Evolutionary conservation across 768 basidiomycete species (phyloP), one percentile per base, ranked within the genome.

Genomic region (Suillus decipiens): DNA sequence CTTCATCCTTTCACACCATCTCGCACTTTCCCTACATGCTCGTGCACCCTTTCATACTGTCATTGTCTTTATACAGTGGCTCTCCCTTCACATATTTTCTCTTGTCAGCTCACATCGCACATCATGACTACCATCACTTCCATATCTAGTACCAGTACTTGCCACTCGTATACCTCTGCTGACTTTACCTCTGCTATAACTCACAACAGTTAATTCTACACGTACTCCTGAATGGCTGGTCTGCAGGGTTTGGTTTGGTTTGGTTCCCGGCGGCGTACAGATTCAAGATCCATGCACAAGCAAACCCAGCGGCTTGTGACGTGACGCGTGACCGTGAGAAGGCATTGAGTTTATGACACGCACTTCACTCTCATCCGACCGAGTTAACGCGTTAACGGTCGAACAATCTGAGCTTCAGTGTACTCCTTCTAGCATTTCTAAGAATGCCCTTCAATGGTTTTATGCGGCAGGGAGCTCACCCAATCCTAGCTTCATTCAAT

Each of bases 371-470:
- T 28, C 47, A 24, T 48, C 22, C 22, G 14, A 24, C 22, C 22
- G 3, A 28, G 28, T 28, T 28, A 28, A 28, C 28, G 28, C 28
- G 24, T 24, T 14, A 24, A 36, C 53, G 11, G 22, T 47, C 22
- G 22, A 24, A 7, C 24, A 24, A 48, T 8, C 24, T 22, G 14
- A 37, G 37, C 34, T 55, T 19, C 45, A 31, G 19, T 56, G 3
- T 17, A 17, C 10, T 57, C 37, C 51, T 53, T 12, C 17, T 14
- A 58, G 19, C 37, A 59, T 33, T 37, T 42, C 41, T 42, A 11
- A 61, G 63, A 64, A 85, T 89, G 84, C 84, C 86, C 59, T 70
- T 82, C 68, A 76, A 80, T 64, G 80, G 81, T 65, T 67, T 81
- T 58, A 66, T 88, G 28, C 84, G 83, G 36, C 81, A 84, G 63